Percentiles rank a stretch among this genome's conserved stretches.
Evolutionary conservation across 23 red algal species (phyloP).

Genomic region (Agarophyton chilense): DNA sequence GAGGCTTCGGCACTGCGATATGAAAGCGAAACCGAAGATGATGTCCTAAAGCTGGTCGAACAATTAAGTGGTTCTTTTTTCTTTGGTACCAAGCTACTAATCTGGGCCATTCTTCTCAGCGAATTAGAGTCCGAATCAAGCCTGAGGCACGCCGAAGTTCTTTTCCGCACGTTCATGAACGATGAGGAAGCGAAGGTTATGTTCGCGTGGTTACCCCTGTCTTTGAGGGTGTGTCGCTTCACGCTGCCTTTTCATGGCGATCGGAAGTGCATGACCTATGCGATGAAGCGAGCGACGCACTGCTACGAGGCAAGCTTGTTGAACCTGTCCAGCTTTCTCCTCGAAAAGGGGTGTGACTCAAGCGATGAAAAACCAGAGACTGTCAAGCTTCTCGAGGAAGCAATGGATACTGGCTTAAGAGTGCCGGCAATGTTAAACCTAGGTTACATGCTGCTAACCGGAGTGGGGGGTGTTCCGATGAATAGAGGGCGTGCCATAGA

Average conservation of each 20-base stretch:
- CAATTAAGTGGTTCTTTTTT: background rate
- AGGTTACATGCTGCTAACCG: background rate
- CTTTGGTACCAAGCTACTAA: background rate
- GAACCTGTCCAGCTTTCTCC: background rate
- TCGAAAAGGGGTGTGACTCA: background rate
- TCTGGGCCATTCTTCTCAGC: background rate
- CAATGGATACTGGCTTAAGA: background rate
- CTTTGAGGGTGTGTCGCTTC: background rate
- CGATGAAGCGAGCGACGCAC: background rate
- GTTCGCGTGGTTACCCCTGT: constrained; percentile 14
- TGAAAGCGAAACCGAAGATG: background rate
- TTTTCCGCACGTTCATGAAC: background rate
- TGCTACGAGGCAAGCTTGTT: background rate
- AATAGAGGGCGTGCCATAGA: background rate
- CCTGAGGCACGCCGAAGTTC: background rate
- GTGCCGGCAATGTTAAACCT: background rate
- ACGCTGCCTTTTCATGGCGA: background rate
- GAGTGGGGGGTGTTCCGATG: background rate
- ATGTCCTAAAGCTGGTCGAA: no score
- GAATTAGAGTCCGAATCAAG: background rate
- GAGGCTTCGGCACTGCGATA: background rate
- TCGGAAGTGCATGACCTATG: background rate
- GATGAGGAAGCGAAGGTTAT: background rate
- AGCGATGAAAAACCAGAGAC: background rate
- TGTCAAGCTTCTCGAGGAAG: background rate